Conservation (phyloP, 805 yeast genomes). For the Danielozyma ontarioensis region DNA sequence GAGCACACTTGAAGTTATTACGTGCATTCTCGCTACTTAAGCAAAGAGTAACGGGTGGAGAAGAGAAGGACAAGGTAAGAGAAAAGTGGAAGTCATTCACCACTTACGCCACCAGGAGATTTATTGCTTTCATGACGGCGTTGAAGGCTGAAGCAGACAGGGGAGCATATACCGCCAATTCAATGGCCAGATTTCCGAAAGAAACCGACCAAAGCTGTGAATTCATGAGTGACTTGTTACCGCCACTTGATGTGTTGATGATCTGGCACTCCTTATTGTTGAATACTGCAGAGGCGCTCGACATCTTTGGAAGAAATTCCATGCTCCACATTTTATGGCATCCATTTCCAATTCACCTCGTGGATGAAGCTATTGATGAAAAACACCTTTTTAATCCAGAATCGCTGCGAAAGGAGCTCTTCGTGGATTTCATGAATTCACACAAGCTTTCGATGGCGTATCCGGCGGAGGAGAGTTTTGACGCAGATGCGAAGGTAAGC, state of each 20-base stretch:
- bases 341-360: background rate
- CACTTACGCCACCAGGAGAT: slow-evolving; percentile 17
- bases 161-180: background rate
- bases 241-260: slow-evolving; percentile 17
- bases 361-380: background rate
- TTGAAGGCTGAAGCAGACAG: too few species aligned
- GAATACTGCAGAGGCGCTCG: slow-evolving; percentile 1
- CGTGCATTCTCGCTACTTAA: slow-evolving; percentile 16
- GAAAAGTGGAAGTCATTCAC: slow-evolving; percentile 19
- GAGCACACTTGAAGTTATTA: slow-evolving; percentile 18
- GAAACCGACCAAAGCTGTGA: slow-evolving; percentile 1
- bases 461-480: too few species aligned
- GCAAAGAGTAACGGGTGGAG: slow-evolving; percentile 4
- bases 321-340: background rate
- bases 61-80: too few species aligned
- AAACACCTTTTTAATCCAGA: background rate
- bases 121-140: slow-evolving; percentile 15
- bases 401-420: too few species aligned
- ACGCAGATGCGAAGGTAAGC: too few species aligned
- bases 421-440: too few species aligned
- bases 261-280: slow-evolving; percentile 19
- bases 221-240: slow-evolving; percentile 3
- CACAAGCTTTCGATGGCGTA: too few species aligned
- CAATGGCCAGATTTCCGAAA: slow-evolving; percentile 1
- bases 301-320: background rate